Conservation (phyloP, 2,329 filamentous ascomycete species). For the Aspergillus unguis region DNA sequence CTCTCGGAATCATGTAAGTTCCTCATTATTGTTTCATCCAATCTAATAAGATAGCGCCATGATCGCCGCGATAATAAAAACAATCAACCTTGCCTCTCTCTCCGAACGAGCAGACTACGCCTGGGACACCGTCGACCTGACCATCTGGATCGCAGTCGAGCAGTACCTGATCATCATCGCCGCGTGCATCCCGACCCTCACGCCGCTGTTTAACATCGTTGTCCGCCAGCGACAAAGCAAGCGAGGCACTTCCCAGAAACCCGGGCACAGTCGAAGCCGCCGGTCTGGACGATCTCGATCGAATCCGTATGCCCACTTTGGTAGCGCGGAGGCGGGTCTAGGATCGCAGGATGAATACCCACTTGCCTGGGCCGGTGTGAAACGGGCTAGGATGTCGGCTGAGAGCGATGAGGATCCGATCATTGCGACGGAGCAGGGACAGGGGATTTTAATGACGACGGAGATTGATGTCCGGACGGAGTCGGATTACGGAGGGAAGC, state of each 20-base stretch:
- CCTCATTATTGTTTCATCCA: neutral
- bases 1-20: constrained; percentile 12
- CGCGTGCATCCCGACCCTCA: constrained; percentile 11
- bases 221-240: neutral
- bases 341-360: neutral
- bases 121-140: constrained; percentile 9
- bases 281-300: neutral
- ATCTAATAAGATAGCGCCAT: constrained; percentile 6
- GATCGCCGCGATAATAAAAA: constrained; percentile 14
- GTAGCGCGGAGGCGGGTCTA: neutral
- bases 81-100: constrained; percentile 8
- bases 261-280: neutral
- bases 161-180: constrained; percentile 15
- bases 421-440: neutral
- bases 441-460: constrained; percentile 10
- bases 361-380: neutral
- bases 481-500: neutral
- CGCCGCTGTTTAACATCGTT: constrained; percentile 7
- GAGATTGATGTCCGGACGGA: constrained; percentile 2
- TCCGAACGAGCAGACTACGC: constrained; percentile 3
- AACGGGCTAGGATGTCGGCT: neutral
- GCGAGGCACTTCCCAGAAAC: neutral
- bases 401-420: constrained; percentile 7
- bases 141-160: constrained; percentile 12
- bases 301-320: neutral